phyloP scores from a whole-genome alignment of 2,329 filamentous ascomycete genomes.

The Fusarium euwallaceae region DNA sequence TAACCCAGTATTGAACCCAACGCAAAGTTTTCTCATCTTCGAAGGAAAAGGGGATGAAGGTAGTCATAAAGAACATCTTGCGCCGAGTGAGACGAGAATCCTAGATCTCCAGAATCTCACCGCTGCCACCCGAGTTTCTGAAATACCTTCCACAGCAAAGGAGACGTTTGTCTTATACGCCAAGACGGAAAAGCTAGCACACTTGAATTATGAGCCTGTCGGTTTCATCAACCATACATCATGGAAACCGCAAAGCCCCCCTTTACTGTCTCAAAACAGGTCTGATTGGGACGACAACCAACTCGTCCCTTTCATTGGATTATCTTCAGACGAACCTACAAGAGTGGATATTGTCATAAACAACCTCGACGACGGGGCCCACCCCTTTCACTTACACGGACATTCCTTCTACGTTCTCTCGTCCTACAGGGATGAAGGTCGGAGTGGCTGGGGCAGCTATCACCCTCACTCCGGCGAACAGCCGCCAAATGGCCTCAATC shows the following conservation, averaged over 20 bases:
- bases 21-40: background rate
- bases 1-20: background rate
- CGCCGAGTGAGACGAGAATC: background rate
- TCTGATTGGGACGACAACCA: background rate
- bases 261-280: background rate
- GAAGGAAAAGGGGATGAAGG: background rate
- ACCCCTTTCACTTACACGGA: background rate
- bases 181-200: background rate
- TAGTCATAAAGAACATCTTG: background rate
- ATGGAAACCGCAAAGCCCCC: background rate
- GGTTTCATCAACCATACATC: constrained; percentile 1
- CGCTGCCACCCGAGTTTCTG: background rate
- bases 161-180: background rate
- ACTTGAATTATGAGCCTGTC: background rate
- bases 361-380: background rate
- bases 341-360: constrained; percentile 3
- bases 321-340: background rate
- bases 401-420: background rate
- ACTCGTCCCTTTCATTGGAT: background rate
- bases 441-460: background rate
- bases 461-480: background rate
- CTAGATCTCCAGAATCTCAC: background rate
- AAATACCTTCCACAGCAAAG: background rate
- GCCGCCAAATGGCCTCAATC: background rate
- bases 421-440: background rate